Evolutionary conservation across 2,329 filamentous ascomycete species (phyloP), one percentile per base, ranked within the genome.

Genomic region (Paracoccidioides lutzii): DNA sequence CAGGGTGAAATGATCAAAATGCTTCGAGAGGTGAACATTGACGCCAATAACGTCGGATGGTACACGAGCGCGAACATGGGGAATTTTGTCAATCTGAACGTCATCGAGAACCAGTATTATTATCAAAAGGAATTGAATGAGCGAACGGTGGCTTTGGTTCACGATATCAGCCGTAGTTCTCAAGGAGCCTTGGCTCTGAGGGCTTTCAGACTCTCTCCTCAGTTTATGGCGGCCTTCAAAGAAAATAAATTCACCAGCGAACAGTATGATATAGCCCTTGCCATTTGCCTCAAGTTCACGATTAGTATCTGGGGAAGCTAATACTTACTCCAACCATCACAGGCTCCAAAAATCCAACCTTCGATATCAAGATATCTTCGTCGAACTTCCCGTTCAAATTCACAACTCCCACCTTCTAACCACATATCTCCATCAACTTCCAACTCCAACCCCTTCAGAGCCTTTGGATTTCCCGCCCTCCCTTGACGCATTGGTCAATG

Each of bases 41-140:
- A 98, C 72, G 93, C 93, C 62, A 95, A 97, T 78, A 94, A 89
- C 67, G 89, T 95, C 58, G 93, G 93, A 66, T 98, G 90, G 90
- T 98, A 98, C 77, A 96, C 90, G 58, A 96, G 90, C 76, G 89
- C 90, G 61, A 95, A 90, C 73, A 94, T 98, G 88, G 93, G 93
- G 73, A 97, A 95, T 79, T 97, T 97, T 66, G 81, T 97, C 78
- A 96, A 90, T 78, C 73, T 87, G 69, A 88, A 86, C 78, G 90
- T 95, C 69, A 88, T 98, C 73, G 93, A 98, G 81, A 98, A 97
- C 78, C 90, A 96, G 74, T 90, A 84, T 75, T 87, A 90, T 77
- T 97, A 95, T 78, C 93, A 98, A 78, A 93, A 88, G 73, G 88
- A 94, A 65, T 69, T 81, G 65, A 95, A 95, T 71, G 88, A 93